These are phyloP conservation scores for Cardamine occulta DNA, from an alignment of 345 rosid genomes.

Conservation along the genomic window DNA sequence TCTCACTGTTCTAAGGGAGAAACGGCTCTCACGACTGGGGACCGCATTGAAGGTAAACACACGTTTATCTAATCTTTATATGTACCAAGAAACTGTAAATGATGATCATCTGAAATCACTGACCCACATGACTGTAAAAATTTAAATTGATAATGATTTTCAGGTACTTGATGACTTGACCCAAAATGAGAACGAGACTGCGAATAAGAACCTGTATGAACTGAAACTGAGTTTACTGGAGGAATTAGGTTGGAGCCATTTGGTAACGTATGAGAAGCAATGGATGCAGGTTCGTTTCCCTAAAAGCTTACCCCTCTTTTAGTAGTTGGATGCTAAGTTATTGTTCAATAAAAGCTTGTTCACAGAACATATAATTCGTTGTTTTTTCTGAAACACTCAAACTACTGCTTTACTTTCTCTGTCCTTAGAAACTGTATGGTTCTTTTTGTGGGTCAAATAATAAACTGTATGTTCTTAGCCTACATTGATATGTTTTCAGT, in stretches of 20 bases:
- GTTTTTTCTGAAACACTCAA: neutral
- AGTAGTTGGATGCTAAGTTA: slow-evolving; percentile 7
- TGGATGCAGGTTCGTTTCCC: slow-evolving; percentile 98
- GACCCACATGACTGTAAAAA: neutral
- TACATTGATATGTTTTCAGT: slow-evolving; percentile 1
- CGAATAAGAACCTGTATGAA: slow-evolving; percentile 82
- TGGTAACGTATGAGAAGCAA: slow-evolving; percentile 64
- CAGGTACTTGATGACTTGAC: slow-evolving; percentile 80
- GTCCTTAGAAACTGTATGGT: neutral
- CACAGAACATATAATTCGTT: neutral
- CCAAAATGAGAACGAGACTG: slow-evolving; percentile 70
- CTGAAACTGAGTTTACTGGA: slow-evolving; percentile 76
- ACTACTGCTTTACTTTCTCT: neutral
- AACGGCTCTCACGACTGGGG: slow-evolving; percentile 69
- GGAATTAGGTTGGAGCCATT: slow-evolving; percentile 82
- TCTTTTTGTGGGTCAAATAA: neutral
- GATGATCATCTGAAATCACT: slow-evolving; percentile 11
- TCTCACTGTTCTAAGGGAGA: slow-evolving; percentile 77
- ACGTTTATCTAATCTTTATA: neutral
- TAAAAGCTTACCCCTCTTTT: slow-evolving; percentile 72
- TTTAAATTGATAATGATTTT: neutral
- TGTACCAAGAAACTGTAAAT: slow-evolving; percentile 12
- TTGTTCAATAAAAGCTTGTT: slow-evolving; percentile 25
- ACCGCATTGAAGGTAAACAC: slow-evolving; percentile 81
- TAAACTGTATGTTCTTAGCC: slow-evolving; percentile 4